Conservation (phyloP, 148 eudicot species). For the Rhododendron henanense region DNA sequence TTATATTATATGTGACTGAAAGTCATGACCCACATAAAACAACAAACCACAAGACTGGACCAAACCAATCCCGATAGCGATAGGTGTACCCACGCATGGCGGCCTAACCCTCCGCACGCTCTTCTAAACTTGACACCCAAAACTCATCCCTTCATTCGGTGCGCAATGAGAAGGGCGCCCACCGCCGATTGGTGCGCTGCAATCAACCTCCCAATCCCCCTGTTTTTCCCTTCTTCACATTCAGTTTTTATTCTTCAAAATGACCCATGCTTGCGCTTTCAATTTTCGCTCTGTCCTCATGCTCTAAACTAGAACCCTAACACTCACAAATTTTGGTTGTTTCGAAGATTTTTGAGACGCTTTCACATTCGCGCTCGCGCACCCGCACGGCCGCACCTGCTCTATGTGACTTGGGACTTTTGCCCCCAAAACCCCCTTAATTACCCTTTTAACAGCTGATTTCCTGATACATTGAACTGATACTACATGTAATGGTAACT, state of each 20-base stretch:
- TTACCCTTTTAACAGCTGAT: background rate
- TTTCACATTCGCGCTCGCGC: too few relatives aligned
- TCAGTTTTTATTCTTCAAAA: background rate
- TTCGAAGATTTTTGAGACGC: too few relatives aligned
- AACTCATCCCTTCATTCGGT: background rate
- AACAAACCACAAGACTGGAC: background rate
- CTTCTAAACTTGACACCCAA: background rate
- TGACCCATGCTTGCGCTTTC: too few relatives aligned
- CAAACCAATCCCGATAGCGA: background rate
- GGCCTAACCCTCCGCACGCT: background rate
- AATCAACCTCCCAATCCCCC: background rate
- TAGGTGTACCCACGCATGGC: slow-evolving; percentile 6
- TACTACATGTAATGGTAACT: background rate
- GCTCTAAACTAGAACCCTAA: too few relatives aligned
- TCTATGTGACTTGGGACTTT: too few relatives aligned
- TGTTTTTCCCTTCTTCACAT: background rate
- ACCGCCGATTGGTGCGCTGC: background rate
- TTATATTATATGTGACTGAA: too few relatives aligned
- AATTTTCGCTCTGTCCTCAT: too few relatives aligned
- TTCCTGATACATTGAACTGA: background rate
- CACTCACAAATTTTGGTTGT: too few relatives aligned
- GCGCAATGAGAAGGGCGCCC: background rate
- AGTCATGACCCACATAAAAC: background rate
- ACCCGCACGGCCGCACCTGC: too few relatives aligned
- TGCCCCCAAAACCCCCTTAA: background rate